Evolutionary conservation across 164 flowering plant species (phyloP).

Genomic region (Vitis rotundifolia): DNA sequence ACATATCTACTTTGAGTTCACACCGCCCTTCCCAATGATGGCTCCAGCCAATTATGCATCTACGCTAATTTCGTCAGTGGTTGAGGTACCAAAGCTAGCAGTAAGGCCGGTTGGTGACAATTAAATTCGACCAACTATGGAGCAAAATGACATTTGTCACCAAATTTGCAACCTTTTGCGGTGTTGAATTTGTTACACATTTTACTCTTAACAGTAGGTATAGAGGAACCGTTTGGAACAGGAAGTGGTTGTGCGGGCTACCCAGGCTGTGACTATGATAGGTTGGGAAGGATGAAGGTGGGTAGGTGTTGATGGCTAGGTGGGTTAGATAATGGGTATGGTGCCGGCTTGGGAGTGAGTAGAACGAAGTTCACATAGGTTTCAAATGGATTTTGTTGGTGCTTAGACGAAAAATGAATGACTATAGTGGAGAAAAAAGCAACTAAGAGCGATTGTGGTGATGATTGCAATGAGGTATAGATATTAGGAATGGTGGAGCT

Average conservation of each 20-base stretch:
- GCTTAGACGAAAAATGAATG: no score
- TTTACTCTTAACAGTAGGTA: constrained; percentile 47
- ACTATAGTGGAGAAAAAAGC: no score
- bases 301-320: no score
- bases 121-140: constrained; percentile 56
- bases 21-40: constrained; percentile 92
- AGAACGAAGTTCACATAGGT: no score
- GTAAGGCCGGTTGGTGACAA: constrained; percentile 47
- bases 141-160: constrained; percentile 92
- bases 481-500: no score
- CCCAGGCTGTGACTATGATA: no score
- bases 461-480: no score
- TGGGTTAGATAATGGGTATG: no score
- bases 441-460: no score
- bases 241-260: constrained; percentile 20
- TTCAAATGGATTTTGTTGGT: no score
- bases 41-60: constrained; percentile 90
- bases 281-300: no score
- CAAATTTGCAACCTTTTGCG: constrained; percentile 90
- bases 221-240: constrained; percentile 37
- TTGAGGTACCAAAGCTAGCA: constrained; percentile 73
- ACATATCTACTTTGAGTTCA: constrained; percentile 88
- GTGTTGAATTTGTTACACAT: constrained; percentile 69
- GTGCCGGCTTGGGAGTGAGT: no score
- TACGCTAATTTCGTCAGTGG: constrained; percentile 86